Conservation (phyloP, 192 early-diverging fungal genomes). For the Linnemannia zychae region DNA sequence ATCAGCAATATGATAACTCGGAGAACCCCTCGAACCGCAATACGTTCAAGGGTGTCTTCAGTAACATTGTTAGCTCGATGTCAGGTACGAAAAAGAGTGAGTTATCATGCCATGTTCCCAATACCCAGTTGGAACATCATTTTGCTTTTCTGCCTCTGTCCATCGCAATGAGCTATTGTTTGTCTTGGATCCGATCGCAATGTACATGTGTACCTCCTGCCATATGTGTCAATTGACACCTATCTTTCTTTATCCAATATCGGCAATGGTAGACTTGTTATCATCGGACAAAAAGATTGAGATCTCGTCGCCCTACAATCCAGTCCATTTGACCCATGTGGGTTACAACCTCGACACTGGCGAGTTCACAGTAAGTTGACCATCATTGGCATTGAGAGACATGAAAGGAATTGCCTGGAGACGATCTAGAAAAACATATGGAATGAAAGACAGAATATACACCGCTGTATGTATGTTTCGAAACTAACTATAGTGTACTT, state of each 20-base stretch:
- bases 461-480: too few relatives aligned
- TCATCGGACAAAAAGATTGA: constrained; percentile 83
- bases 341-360: constrained; percentile 97
- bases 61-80: constrained; percentile 67
- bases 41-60: constrained; percentile 71
- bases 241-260: neutral
- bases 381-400: neutral
- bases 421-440: neutral
- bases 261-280: constrained; percentile 60
- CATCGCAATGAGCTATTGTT: neutral
- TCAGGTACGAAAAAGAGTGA: constrained; percentile 49
- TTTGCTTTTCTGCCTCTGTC: neutral
- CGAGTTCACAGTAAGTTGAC: constrained; percentile 85
- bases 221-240: neutral
- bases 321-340: constrained; percentile 97
- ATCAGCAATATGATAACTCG: constrained; percentile 40
- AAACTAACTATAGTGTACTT: neutral
- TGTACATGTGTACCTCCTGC: neutral
- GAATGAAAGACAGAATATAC: neutral
- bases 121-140: neutral
- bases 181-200: neutral
- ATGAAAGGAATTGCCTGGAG: neutral
- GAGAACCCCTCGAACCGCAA: constrained; percentile 54
- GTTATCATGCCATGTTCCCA: neutral
- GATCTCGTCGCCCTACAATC: constrained; percentile 96